Percentiles rank a stretch among this genome's conserved stretches.
phyloP scores from a whole-genome alignment of 164 flowering plant species.

The Kalanchoe fedtschenkoi region DNA sequence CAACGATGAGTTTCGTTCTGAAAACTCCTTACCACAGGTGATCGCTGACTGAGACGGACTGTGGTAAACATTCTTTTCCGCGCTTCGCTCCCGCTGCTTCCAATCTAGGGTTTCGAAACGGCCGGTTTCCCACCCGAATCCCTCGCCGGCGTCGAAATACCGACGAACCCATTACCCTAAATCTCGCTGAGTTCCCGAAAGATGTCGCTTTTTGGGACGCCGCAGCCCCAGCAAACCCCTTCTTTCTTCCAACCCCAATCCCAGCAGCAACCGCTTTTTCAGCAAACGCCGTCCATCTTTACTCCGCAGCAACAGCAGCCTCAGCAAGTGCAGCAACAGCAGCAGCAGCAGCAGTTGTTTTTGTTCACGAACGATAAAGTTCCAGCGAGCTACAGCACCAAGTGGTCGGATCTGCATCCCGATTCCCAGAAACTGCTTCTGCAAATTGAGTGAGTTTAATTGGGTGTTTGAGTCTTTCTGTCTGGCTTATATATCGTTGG shows the following conservation, averaged over 20 bases:
- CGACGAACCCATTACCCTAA: neutral
- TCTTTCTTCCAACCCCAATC: slow-evolving; percentile 17
- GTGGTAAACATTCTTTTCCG: no score
- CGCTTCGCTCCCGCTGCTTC: no score
- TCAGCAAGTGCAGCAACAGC: slow-evolving; percentile 50
- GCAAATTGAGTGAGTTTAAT: slow-evolving; percentile 59
- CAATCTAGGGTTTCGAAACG: slow-evolving; percentile 2
- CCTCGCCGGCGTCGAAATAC: neutral
- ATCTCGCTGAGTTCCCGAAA: neutral
- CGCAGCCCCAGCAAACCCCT: slow-evolving; percentile 15
- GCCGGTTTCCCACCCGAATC: neutral
- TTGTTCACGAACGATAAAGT: slow-evolving; percentile 73
- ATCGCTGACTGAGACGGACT: no score
- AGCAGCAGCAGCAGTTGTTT: slow-evolving; percentile 59
- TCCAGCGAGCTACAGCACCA: slow-evolving; percentile 73
- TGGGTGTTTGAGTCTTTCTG: neutral
- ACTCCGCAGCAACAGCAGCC: slow-evolving; percentile 31
- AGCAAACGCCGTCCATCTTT: slow-evolving; percentile 16
- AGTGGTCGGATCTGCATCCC: slow-evolving; percentile 95
- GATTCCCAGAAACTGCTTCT: slow-evolving; percentile 85
- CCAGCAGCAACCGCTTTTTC: slow-evolving; percentile 25
- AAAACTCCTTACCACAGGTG: no score
- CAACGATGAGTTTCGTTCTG: no score
- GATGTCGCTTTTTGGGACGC: slow-evolving; percentile 6
- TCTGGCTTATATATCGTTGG: neutral